Evolutionary conservation across 345 rosid species (phyloP), one percentile per base, ranked within the genome.

Genomic region (Mangifera indica): DNA sequence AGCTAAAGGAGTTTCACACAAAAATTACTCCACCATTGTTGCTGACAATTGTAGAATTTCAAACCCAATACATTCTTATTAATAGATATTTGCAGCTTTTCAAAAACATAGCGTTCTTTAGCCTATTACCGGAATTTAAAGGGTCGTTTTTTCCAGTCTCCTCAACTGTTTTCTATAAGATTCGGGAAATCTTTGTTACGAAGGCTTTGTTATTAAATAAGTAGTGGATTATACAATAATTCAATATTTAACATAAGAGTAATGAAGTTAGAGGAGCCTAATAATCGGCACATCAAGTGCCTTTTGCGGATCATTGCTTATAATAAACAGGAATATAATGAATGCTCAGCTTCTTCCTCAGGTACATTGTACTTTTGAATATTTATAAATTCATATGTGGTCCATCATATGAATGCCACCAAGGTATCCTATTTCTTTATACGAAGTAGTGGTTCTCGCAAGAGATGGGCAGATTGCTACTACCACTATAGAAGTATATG

Each of bases 241-340:
- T 3, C 34, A 29, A 29, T 29, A 29, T n/a, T 34, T 3, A 34
- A 34, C 7, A 34, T 34, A 0, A 5, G 7, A 34, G 40, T 54
- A 53, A 6, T 6, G 20, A n/a, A 21, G 25, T 54, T 54, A n/a
- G 8, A 69, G 44, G 44, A 44, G 26, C 45, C 73, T 59, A 70
- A 70, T 70, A 63, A 70, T 70, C 25, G 17, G 55, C 44, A 4
- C 73, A 26, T 70, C 66, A 54, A 55, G 20, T 40, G 29, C 7
- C 65, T 45, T 46, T 58, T 24, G 73, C 48, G 64, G 65, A 58
- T 54, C 73, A 59, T 25, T 58, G 53, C 26, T 25, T 42, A 26
- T 25, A 26, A 45, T 7, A 34, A 9, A 10, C 42, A 26, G 4
- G 63, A 70, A 70, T 70, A 70, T 29, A 70, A 57, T 70, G 63